phyloP scores from a whole-genome alignment of 2,329 filamentous ascomycete species.

The Alternaria rosae region DNA sequence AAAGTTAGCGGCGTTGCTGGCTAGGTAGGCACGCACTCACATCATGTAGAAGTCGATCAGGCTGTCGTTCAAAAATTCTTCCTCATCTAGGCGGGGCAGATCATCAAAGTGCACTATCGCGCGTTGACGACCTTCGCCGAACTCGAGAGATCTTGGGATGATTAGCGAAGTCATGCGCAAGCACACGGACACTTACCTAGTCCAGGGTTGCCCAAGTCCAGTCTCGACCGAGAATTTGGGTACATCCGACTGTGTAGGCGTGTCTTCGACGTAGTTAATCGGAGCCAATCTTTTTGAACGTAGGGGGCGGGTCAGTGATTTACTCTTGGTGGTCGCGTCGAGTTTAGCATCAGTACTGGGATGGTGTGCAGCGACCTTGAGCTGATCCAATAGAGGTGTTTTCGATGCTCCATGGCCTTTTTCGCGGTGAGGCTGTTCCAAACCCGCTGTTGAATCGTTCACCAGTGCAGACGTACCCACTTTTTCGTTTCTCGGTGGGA shows the following conservation, averaged over 20 bases:
- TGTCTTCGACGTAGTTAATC: not conserved
- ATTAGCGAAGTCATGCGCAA: slow-evolving; percentile 7
- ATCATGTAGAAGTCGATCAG: slow-evolving; percentile 87
- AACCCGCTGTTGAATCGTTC: not conserved
- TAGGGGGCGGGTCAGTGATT: slow-evolving; percentile 8
- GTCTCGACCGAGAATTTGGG: slow-evolving; percentile 27
- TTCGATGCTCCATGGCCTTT: not conserved
- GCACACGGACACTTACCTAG: slow-evolving; percentile 20
- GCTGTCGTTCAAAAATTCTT: slow-evolving; percentile 90
- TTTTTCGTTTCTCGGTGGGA: slow-evolving; percentile 19
- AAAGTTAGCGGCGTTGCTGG: not conserved
- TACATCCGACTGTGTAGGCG: not conserved
- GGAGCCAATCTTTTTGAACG: slow-evolving; percentile 18
- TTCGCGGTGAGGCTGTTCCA: not conserved
- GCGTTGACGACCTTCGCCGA: slow-evolving; percentile 66
- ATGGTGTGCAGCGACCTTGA: not conserved
- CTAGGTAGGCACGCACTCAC: slow-evolving; percentile 17
- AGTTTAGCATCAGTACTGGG: not conserved
- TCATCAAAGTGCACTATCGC: slow-evolving; percentile 75
- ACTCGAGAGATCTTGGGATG: slow-evolving; percentile 63
- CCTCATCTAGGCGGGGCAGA: slow-evolving; percentile 79
- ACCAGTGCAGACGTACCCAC: slow-evolving; percentile 9
- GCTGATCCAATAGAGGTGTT: not conserved
- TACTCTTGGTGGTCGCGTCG: not conserved
- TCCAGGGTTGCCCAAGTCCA: slow-evolving; percentile 42